Base-by-base conservation (phyloP, 371 early-diverging fungal genomes). In the Mucor mucedo region DNA sequence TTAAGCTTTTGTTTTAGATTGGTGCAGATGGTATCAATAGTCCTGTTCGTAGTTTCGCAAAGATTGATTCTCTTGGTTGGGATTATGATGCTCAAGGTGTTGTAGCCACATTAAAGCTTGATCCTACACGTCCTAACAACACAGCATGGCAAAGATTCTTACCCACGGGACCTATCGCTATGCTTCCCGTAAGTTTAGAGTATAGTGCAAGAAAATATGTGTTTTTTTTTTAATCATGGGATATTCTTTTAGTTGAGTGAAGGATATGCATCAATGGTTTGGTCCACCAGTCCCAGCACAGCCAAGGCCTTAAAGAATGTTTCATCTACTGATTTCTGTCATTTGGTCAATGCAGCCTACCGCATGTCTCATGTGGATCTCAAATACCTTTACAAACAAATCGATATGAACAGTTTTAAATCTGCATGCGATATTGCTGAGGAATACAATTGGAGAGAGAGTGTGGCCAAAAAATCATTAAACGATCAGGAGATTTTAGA, bases 21-120 rank as follows among this genome's bases (percentile, higher is more conserved):
- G 98, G 98, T 9, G 95, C 98, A 0, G 98, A 98, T 75, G 98
- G 98, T 14, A 86, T 85, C 33, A 92, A 91, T 72, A 96, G 96
- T 13, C 81, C 85, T 21, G 98, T 98, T 33, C 87, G 97, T 49
- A 80, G 73, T 33, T 90, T 87, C 85, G 93, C 95, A 5, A 75
- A 81, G 13, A 96, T 95, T 41, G 91, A 92, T 33, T 87, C 91
- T 0, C 69, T 90, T 14, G 97, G 97, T 32, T 94, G 91, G 89
- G 91, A 94, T 68, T 98, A 98, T 68, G 74, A 82, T 49, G 91
- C 94, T 45, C 85, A 87, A 54, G 98, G 95, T 30, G 72, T 97
- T 10, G 98, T 97, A 0, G 98, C 94, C 6, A 96, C 96, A 3
- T 76, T 98, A n/a, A 72, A 86, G 54, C 40, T 72, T 32, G 77